Base-by-base conservation (phyloP, 1,284 basidiomycete genomes). In the Cutaneotrichosporon sp. region DNA sequence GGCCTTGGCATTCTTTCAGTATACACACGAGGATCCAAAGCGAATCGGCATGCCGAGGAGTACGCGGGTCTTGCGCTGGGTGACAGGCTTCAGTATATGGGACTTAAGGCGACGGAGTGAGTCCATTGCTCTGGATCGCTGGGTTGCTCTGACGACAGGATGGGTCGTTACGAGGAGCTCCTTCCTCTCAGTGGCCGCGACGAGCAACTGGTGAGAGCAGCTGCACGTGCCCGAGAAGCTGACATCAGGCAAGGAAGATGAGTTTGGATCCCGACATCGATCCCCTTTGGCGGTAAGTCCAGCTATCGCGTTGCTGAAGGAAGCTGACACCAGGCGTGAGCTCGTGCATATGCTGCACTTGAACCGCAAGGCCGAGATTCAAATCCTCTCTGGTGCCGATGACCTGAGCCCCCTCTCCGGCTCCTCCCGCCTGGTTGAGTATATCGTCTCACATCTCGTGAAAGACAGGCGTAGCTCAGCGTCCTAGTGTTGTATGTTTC, bases 1-100 rank as follows among this genome's bases (percentile, higher is more conserved):
- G 92, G 92, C 2, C 70, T 96, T 34, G 88, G 91, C 57, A 94
- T 97, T 55, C 79, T 90, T 3, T 86, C 87, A 1, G 86, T 88
- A 3, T 96, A 91, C 75, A 85, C 61, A 5, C 55, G 64, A 37
- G 77, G 77, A 0, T 76, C 76, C 1, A 57, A 57, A 27, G 59
- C 64, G 0, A 67, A 66, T 14, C 52, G 55, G 10, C 52, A 57
- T 39, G 67, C 69, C 1, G 32, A 46, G 12, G 67, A 72, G 34
- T 52, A 70, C 34, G 49, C 34, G 17, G 66, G 81, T 59, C 82
- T 83, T 55, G 86, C 87, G 20, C 81, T 84, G 0, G 82, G 88
- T 0, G 74, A 77, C 25, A 79, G 87, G 17, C 67, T 91, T 17
- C 72, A 82, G 62, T 93, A 90, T 86, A 69, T 90, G 1, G 91